Base-by-base conservation (phyloP, 345 rosid species). In the Populus pruinosa region DNA sequence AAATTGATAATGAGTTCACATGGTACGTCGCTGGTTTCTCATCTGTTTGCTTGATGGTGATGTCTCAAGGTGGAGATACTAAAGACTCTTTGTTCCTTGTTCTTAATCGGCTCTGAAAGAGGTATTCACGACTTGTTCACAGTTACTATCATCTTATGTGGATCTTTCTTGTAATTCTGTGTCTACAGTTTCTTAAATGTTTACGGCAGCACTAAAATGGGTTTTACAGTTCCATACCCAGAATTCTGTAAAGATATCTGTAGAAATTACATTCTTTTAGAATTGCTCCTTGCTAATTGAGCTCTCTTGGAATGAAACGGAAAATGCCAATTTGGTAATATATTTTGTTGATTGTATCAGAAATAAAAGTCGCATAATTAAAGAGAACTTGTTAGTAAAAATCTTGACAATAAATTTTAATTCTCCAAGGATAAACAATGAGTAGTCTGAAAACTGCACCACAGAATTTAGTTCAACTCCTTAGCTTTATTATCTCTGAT, bases 101-200 rank as follows among this genome's bases (percentile, higher is more conserved):
- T 31, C 76, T 41, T 50, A 61, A 43, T 23, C 44, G 36, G 78
- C 76, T 74, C 9, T 65, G 14, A 74, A 74, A 73, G 59, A 78
- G 83, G 87, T 82, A 44, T 61, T 62, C 31, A 39, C 75, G 70
- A 21, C 75, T 70, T 76, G 74, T 66, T 76, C 63, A 25, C 63
- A 8, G 29, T 71, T 65, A 8, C 61, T 68, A 38, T 56, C 62
- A 16, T 75, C 50, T n/a, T 44, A 69, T 50, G 39, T 44, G 72
- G 56, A 43, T 65, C 61, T 77, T 75, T 53, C 62, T 29, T 53
- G 36, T 74, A 73, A 70, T 77, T 50, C 59, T 85, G 81, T 83
- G 63, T 71, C 69, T 67, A 43, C 47, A 67, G 29, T 74, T 79
- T 43, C 73, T 63, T 73, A 25, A 64, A 72, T 69, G 71, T 66